Evolutionary conservation across 2,329 filamentous ascomycete species (phyloP).

Genomic region (Neonectria faginata): DNA sequence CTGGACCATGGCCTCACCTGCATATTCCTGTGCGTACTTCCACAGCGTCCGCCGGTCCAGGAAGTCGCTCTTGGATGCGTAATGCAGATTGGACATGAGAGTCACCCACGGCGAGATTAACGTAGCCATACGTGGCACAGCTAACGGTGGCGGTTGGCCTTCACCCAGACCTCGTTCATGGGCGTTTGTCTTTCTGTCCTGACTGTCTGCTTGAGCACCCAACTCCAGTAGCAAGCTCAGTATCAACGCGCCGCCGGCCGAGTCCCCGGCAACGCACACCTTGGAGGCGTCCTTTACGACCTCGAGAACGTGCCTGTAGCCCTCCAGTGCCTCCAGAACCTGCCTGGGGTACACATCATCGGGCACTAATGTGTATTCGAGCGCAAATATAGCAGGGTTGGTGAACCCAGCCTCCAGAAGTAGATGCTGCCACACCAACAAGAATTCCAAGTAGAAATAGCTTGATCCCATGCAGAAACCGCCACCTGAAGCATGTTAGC

Average conservation of each 20-base stretch:
- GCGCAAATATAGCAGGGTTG: slow-evolving; percentile 82
- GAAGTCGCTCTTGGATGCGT: slow-evolving; percentile 79
- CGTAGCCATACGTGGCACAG: slow-evolving; percentile 66
- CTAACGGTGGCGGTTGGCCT: slow-evolving; percentile 38
- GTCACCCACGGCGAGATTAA: slow-evolving; percentile 87
- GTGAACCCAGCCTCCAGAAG: slow-evolving; percentile 73
- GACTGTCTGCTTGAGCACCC: slow-evolving; percentile 52
- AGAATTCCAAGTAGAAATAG: slow-evolving; percentile 88
- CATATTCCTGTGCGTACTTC: slow-evolving; percentile 77
- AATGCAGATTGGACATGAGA: slow-evolving; percentile 75
- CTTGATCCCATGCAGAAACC: slow-evolving; percentile 86
- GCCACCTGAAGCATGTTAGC: slow-evolving; percentile 64
- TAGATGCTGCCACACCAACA: slow-evolving; percentile 77
- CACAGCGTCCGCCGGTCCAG: slow-evolving; percentile 75
- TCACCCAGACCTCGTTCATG: slow-evolving; percentile 30
- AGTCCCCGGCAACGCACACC: slow-evolving; percentile 81
- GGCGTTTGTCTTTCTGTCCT: slow-evolving; percentile 33
- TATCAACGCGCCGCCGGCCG: slow-evolving; percentile 80
- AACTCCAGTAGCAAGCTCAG: slow-evolving; percentile 79
- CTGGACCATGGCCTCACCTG: slow-evolving; percentile 56
- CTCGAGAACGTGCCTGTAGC: slow-evolving; percentile 77
- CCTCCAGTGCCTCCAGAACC: slow-evolving; percentile 74
- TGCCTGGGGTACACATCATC: slow-evolving; percentile 80
- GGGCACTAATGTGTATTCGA: slow-evolving; percentile 85
- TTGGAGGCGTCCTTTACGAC: slow-evolving; percentile 68